Percentiles rank a stretch among this genome's conserved stretches.
Conservation (phyloP, 257 asterid genomes). For the Echites panduratus region DNA sequence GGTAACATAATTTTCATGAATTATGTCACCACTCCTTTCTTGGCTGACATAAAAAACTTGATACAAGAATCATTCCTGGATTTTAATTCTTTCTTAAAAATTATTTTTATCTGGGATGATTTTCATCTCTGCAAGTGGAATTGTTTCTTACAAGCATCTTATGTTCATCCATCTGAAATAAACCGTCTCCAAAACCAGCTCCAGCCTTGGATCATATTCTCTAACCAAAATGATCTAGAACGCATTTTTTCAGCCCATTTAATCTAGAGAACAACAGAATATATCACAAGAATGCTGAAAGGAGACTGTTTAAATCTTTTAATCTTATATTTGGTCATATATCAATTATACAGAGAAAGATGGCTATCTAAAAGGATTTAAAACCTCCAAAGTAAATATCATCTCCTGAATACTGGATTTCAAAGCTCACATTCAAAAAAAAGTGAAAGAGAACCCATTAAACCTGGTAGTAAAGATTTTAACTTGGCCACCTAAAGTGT, state of each 20-base stretch:
- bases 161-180: not conserved
- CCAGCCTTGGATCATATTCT: not conserved
- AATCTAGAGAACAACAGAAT: not conserved
- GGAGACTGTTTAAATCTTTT: not conserved
- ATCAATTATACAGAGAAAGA: not conserved
- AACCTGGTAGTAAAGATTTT: conserved; percentile 84
- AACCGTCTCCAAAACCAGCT: not conserved
- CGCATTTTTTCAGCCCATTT: not conserved
- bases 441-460: conserved; percentile 15
- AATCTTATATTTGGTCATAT: not conserved
- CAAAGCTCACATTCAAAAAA: not conserved
- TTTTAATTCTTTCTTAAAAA: not conserved
- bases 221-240: not conserved
- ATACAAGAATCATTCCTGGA: not conserved
- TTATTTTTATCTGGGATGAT: not conserved
- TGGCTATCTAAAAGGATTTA: too few relatives aligned
- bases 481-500: conserved; percentile 66
- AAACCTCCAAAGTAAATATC: not conserved
- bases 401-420: not conserved
- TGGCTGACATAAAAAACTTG: not conserved
- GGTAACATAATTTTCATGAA: not conserved
- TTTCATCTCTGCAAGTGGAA: not conserved
- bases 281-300: not conserved
- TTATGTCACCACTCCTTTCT: not conserved
- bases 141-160: too few relatives aligned